Percentiles rank a stretch among this genome's conserved stretches.
phyloP scores from a whole-genome alignment of 2,329 filamentous ascomycete genomes.

The Tolypocladium paradoxum region DNA sequence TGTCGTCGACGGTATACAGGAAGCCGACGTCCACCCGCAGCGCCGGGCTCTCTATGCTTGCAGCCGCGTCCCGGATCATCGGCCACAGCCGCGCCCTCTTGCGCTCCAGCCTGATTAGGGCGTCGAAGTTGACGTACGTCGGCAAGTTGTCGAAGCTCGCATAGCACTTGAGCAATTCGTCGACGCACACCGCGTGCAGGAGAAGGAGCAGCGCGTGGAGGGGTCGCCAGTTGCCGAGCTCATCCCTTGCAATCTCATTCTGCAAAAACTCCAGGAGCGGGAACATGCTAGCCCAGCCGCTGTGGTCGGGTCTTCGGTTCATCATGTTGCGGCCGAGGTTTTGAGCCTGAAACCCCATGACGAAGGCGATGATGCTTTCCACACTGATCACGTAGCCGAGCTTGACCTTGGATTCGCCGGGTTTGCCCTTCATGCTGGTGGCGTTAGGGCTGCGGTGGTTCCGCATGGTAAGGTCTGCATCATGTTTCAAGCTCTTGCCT shows the following conservation, averaged over 20 bases:
- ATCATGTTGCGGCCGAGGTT: conserved; percentile 33
- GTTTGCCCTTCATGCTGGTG: conserved; percentile 10
- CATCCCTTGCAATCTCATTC: conserved; percentile 23
- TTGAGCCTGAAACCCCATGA: conserved; percentile 40
- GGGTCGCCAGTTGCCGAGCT: conserved; percentile 23
- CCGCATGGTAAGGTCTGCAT: conserved; percentile 34
- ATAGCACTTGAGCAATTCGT: conserved; percentile 32
- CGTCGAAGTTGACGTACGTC: conserved; percentile 7
- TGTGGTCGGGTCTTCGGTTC: conserved; percentile 29
- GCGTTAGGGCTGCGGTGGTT: conserved; percentile 12
- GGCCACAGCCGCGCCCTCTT: conserved; percentile 16
- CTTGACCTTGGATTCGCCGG: conserved; percentile 24
- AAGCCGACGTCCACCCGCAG: conserved; percentile 23
- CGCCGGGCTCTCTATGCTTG: conserved; percentile 16
- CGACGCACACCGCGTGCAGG: conserved; percentile 32
- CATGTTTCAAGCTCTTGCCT: conserved; percentile 43
- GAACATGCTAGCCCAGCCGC: conserved; percentile 31
- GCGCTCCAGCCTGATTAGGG: conserved; percentile 15
- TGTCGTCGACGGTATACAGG: conserved; percentile 35
- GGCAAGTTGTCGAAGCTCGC: conserved; percentile 10
- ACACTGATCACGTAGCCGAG: conserved; percentile 32
- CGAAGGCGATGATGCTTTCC: conserved; percentile 41
- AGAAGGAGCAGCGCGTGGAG: conserved; percentile 31
- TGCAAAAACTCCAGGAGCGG: conserved; percentile 32
- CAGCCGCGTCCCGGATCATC: conserved; percentile 18